A percentile compares a stretch with the other conserved stretches of the same genome.
Conservation (phyloP, 306 rosid genomes). For the Prinsepia uniflora region DNA sequence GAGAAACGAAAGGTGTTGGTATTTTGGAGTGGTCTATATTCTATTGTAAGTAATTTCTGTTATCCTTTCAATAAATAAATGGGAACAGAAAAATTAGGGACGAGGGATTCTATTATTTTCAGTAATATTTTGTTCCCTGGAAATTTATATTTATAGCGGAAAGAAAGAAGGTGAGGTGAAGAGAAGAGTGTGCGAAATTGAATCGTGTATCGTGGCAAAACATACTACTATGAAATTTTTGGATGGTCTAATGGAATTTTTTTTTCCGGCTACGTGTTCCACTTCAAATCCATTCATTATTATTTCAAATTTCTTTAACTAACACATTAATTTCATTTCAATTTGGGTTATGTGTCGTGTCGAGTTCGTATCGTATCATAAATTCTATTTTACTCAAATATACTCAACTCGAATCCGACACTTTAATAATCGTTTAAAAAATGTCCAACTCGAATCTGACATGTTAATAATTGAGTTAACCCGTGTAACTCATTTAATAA, state of each 20-base stretch:
- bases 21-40: neutral
- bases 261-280: slow-evolving; percentile 3
- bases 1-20: neutral
- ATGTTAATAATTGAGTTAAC: too few relatives aligned
- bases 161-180: too few relatives aligned
- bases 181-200: too few relatives aligned
- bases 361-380: too few relatives aligned
- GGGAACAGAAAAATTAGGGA: too few relatives aligned
- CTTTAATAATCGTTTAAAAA: too few relatives aligned
- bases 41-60: neutral
- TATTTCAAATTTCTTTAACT: neutral
- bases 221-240: neutral
- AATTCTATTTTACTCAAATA: too few relatives aligned
- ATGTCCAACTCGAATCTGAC: too few relatives aligned
- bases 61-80: neutral
- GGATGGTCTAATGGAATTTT: neutral
- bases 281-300: neutral
- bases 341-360: neutral
- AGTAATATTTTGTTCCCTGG: too few relatives aligned
- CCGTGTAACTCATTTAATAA: too few relatives aligned
- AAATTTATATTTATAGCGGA: neutral
- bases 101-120: too few relatives aligned
- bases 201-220: neutral
- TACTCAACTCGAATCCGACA: too few relatives aligned
- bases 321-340: neutral